Evolutionary conservation across 768 basidiomycete genomes (phyloP).

Genomic region (Melanogaster broomeanus): DNA sequence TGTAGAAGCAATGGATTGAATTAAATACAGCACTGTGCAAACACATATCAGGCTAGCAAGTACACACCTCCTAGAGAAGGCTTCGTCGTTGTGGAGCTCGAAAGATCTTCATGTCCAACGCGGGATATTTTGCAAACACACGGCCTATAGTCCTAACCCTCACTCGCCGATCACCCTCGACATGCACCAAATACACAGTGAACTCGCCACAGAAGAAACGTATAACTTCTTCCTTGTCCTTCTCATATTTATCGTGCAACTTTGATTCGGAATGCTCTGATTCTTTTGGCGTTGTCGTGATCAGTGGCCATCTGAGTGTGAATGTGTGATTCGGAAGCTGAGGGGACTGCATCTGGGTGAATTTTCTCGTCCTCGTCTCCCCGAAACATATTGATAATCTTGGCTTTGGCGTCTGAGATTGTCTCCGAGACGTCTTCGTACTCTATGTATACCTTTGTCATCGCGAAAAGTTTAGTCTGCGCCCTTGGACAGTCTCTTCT

Average conservation of each 20-base stretch:
- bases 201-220: constrained; percentile 17
- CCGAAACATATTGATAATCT: too few relatives aligned
- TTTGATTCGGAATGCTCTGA: not conserved
- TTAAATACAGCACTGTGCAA: too few relatives aligned
- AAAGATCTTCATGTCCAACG: too few relatives aligned
- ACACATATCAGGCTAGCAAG: too few relatives aligned
- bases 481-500: too few relatives aligned
- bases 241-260: constrained; percentile 9
- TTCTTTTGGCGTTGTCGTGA: not conserved
- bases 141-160: constrained; percentile 17
- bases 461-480: constrained; percentile 17
- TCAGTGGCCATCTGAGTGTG: not conserved
- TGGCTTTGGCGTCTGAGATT: too few relatives aligned
- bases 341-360: too few relatives aligned
- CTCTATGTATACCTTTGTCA: constrained; percentile 17
- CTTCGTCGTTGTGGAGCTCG: too few relatives aligned
- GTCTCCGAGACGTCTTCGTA: too few relatives aligned
- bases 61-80: too few relatives aligned
- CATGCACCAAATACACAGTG: constrained; percentile 18
- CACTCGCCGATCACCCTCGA: constrained; percentile 9
- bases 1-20: too few relatives aligned
- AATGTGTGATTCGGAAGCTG: not conserved
- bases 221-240: constrained; percentile 14
- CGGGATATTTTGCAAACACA: constrained; percentile 10
- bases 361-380: too few relatives aligned